Evolutionary conservation across 108 stramenopile genomes (phyloP), one percentile per base, ranked within the genome.

Genomic region (Discostella pseudostelligera): DNA sequence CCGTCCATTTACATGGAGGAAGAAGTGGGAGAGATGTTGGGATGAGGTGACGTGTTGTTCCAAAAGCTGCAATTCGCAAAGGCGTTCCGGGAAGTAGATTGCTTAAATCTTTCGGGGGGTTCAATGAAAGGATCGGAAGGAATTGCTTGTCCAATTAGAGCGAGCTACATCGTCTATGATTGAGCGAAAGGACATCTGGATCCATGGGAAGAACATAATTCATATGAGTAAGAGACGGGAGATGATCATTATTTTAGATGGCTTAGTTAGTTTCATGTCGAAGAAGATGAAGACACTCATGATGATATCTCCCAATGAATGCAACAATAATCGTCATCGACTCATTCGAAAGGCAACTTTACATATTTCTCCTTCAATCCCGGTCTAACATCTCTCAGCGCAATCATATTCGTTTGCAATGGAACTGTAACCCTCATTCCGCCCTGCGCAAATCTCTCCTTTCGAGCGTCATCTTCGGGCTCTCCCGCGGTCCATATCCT

Each of bases 11-110:
- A 82, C 63, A 36, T 84, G 84, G 84, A 59, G 93, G 13, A 94
- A 94, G 65, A 94, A 94, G 70, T 94, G 93, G 93, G 93, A 94
- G 59, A 48, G 80, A 51, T 72, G 70, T 44, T 94, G 93, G 93
- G 90, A 91, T 39, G 84, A 85, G 49, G 82, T 85, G 14, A 81
- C 82, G 24, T 67, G 65, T 10, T 85, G 84, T 56, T 72, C 70
- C 20, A 85, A 83, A 42, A 68, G 62, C 20, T 85, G 84, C 69
- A 85, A 85, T 50, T 17, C 45, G 16, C 50, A 76, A 42, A 67
- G 71, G 29, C 65, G 71, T 25, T 39, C 57, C 22, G 50, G 50
- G 24, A 26, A 26, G 24, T 26, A 51, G n/a, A 13, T 51, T 24
- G 14, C 3, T 10, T 22, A 20, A 11, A 24, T 50, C 21, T 50